Evolutionary conservation across 495 filamentous ascomycete genomes (phyloP), one percentile per base, ranked within the genome.

Genomic region (Oidiodendron maius): DNA sequence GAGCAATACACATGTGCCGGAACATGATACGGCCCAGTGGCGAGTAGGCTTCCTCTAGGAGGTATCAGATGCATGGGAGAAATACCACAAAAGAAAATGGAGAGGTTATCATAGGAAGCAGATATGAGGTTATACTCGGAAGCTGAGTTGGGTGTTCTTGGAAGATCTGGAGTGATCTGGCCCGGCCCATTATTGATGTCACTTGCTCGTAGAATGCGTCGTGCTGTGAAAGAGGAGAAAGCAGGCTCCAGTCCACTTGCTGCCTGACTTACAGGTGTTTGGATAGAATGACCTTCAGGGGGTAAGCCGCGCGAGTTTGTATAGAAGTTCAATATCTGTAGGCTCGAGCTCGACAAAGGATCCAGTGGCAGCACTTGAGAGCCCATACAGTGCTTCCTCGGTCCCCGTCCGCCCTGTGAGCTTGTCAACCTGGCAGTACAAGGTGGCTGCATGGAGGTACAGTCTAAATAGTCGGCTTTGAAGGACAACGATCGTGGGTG

Each of bases 381-480:
- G 65, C 18, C 76, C 71, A 0, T 52, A 46, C 1, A 87, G 56
- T 0, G 75, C 70, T 53, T 84, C 67, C 48, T 87, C 83, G 0
- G 80, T 85, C 0, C 84, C 84, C 2, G 80, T 86, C 21, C 62
- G 67, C 0, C 54, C 47, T 0, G 78, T 82, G 0, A 87, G 58
- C 0, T 68, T 64, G 52, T 89, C 84, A 0, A 76, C 71, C 1
- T 85, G 50, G 37, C 69, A 75, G 42, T 67, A 72, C 1, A 80
- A 76, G 0, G 82, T 87, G 0, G 81, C n/a, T 0, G 80, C 81
- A 24, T 87, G 80, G 1, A 86, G 65, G 44, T 77, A 78, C 30
- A 64, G 70, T 9, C 78, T 53, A 42, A 67, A 70, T 0, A 86
- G 59, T 52, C 71, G 77, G 64, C 74, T 78, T 50, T 73, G 71